Conservation (phyloP, 257 asterid genomes). For the Capsicum baccatum region DNA sequence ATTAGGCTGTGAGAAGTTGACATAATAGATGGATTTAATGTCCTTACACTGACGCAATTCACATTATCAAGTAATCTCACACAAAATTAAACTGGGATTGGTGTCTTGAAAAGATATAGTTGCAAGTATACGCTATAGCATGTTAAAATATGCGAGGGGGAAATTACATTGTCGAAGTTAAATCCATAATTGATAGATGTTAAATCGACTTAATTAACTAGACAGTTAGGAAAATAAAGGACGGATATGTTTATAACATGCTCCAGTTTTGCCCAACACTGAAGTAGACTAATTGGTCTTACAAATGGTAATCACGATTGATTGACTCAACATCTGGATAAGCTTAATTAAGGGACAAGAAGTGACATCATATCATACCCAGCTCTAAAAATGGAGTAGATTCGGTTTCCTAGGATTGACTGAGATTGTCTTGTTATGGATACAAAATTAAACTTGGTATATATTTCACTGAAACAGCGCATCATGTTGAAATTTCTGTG, state of each 20-base stretch:
- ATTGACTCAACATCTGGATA: slow-evolving; percentile 32
- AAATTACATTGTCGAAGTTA: neutral
- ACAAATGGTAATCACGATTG: slow-evolving; percentile 15
- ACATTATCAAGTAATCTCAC: neutral
- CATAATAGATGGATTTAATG: neutral
- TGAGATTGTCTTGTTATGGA: neutral
- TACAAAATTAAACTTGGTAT: neutral
- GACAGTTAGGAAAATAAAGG: neutral
- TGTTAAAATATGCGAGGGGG: neutral
- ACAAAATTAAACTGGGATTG: neutral
- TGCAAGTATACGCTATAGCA: neutral
- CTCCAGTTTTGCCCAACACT: slow-evolving; percentile 24
- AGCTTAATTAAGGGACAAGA: slow-evolving; percentile 33
- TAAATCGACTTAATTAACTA: neutral
- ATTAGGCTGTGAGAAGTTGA: neutral
- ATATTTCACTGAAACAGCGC: neutral
- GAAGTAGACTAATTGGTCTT: slow-evolving; percentile 31
- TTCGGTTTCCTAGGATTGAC: slow-evolving; percentile 22
- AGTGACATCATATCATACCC: slow-evolving; percentile 22
- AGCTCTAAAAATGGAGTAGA: slow-evolving; percentile 4
- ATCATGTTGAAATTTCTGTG: neutral
- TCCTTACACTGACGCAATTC: neutral
- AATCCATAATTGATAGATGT: neutral
- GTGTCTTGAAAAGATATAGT: neutral
- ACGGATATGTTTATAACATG: neutral